Conservation (phyloP, 1,284 basidiomycete species). For the Naganishia sp. region DNA sequence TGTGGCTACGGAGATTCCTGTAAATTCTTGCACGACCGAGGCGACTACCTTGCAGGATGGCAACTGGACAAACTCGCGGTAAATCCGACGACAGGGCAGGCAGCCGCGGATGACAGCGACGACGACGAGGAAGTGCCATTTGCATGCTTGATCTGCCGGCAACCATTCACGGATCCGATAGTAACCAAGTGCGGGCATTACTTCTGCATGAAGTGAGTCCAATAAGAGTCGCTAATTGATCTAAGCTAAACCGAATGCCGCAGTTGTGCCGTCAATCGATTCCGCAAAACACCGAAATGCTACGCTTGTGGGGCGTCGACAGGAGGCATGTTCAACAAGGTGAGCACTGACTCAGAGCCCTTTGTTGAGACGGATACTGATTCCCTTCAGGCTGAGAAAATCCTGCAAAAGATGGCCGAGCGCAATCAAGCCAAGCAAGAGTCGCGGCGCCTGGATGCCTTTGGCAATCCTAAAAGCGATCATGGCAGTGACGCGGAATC, state of each 20-base stretch:
- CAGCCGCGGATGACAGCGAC: slow-evolving; percentile 64
- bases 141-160: slow-evolving; percentile 92
- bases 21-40: slow-evolving; percentile 85
- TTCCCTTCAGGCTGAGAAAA: slow-evolving; percentile 47
- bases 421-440: slow-evolving; percentile 48
- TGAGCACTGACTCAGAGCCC: neutral
- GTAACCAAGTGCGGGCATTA: slow-evolving; percentile 97
- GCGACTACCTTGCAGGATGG: slow-evolving; percentile 91
- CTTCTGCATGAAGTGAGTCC: slow-evolving; percentile 73
- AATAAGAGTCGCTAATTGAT: neutral
- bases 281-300: slow-evolving; percentile 90
- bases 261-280: slow-evolving; percentile 88
- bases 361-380: neutral
- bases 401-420: slow-evolving; percentile 52
- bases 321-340: slow-evolving; percentile 72
- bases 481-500: slow-evolving; percentile 40
- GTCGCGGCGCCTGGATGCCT: slow-evolving; percentile 35
- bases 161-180: slow-evolving; percentile 91
- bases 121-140: slow-evolving; percentile 91
- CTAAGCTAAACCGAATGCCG: neutral
- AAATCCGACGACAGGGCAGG: slow-evolving; percentile 40
- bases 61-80: slow-evolving; percentile 71
- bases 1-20: slow-evolving; percentile 99
- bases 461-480: slow-evolving; percentile 35
- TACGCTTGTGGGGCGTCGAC: slow-evolving; percentile 91